Conservation (phyloP, 805 yeast species). For the Isabelozyma rhagii region DNA sequence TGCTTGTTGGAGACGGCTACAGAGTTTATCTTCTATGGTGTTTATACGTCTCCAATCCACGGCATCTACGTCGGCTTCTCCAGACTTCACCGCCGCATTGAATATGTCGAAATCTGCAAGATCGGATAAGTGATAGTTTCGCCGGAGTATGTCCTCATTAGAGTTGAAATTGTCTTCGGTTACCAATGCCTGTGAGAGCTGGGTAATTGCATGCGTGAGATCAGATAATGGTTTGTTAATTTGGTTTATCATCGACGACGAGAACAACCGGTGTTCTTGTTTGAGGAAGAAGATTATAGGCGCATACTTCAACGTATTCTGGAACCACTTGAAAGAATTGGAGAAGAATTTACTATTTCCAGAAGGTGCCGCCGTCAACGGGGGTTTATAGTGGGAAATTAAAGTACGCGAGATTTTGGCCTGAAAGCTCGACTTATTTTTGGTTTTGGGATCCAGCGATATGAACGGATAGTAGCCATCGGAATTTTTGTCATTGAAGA, state of each 20-base stretch:
- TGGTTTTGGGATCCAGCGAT: not conserved
- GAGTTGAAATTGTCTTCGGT: constrained; percentile 1
- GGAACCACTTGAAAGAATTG: not conserved
- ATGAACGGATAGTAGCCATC: not conserved
- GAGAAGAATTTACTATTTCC: not conserved
- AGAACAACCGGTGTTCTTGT: constrained; percentile 1
- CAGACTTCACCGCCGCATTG: constrained; percentile 18
- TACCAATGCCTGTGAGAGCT: not conserved
- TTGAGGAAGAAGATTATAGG: constrained; percentile 1
- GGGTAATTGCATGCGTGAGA: not conserved
- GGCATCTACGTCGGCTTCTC: constrained; percentile 1
- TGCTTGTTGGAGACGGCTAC: constrained; percentile 2
- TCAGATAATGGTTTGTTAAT: constrained; percentile 1
- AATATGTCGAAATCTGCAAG: constrained; percentile 27
- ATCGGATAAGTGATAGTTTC: constrained; percentile 32
- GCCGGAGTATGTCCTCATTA: constrained; percentile 5
- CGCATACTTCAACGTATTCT: not conserved
- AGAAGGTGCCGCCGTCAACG: not conserved
- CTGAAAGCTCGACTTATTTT: not conserved
- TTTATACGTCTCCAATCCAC: constrained; percentile 6
- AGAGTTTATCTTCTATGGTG: constrained; percentile 8
- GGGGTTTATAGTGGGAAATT: not conserved
- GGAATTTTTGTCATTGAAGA: not conserved
- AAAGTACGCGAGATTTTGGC: not conserved
- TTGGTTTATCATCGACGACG: not conserved